These are phyloP conservation scores for Macrocybe gigantea DNA, from an alignment of 768 basidiomycete species.

Conservation along the genomic window DNA sequence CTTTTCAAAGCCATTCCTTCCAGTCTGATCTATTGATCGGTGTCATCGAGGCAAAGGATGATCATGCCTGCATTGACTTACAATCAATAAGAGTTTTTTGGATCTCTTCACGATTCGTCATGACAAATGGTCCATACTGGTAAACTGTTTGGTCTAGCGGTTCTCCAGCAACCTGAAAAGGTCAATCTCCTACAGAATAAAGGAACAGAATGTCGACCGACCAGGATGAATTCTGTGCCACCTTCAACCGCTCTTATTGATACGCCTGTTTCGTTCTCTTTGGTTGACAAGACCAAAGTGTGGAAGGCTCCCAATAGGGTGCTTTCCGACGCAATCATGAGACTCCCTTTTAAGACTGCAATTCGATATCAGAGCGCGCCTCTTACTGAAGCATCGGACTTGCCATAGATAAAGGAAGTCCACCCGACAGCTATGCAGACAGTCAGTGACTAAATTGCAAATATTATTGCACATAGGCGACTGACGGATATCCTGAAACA, in stretches of 20 bases:
- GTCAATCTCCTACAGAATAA: conserved; percentile 4
- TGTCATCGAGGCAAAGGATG: neutral
- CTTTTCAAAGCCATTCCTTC: conserved; percentile 86
- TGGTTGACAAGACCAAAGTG: conserved; percentile 76
- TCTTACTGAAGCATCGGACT: conserved; percentile 14
- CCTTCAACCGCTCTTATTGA: conserved; percentile 50
- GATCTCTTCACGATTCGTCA: conserved; percentile 78
- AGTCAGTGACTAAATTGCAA: neutral
- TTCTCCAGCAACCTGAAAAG: conserved; percentile 68
- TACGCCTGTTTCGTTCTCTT: conserved; percentile 60
- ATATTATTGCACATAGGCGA: conserved; percentile 1
- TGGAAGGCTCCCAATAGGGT: conserved; percentile 54
- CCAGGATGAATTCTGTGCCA: conserved; percentile 72
- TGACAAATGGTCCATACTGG: conserved; percentile 86
- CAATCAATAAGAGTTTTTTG: conserved; percentile 79
- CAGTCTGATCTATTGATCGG: conserved; percentile 51
- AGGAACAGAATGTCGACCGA: conserved; percentile 21
- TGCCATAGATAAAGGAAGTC: conserved; percentile 86
- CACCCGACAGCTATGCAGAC: conserved; percentile 61
- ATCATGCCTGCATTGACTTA: conserved; percentile 23
- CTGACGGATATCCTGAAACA: conserved; percentile 84
- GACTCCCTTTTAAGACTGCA: conserved; percentile 59
- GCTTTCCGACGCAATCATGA: conserved; percentile 48
- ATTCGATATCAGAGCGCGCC: conserved; percentile 1
- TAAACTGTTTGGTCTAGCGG: conserved; percentile 85